These are phyloP conservation scores for Pseudoperonospora humuli DNA, from an alignment of 352 stramenopile genomes.

Conservation along the genomic window DNA sequence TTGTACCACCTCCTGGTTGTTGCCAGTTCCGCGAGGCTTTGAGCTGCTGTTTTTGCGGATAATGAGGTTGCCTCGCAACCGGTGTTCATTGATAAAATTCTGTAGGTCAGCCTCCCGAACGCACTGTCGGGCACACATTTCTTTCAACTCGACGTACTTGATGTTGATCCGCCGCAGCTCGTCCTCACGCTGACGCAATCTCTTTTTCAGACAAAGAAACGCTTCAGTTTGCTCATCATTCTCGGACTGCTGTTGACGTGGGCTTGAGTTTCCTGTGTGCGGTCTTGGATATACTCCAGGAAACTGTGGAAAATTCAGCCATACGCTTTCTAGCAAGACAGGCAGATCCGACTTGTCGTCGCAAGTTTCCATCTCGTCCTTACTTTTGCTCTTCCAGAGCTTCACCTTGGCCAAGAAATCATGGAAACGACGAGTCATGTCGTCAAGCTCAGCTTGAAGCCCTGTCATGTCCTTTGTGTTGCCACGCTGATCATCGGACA, in stretches of 20 bases:
- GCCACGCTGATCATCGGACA: constrained; percentile 1
- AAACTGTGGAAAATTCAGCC: constrained; percentile 52
- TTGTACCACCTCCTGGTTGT: constrained; percentile 16
- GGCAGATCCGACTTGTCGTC: constrained; percentile 21
- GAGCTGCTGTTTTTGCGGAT: constrained; percentile 29
- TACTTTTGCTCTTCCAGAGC: constrained; percentile 44
- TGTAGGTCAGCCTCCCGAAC: constrained; percentile 68
- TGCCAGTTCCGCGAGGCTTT: constrained; percentile 6
- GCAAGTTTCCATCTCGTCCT: constrained; percentile 23
- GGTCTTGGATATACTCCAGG: constrained; percentile 4
- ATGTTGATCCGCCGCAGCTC: constrained; percentile 45
- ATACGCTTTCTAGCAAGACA: constrained; percentile 37
- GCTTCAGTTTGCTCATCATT: constrained; percentile 19
- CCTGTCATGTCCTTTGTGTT: constrained; percentile 8
- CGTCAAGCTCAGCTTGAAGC: constrained; percentile 31
- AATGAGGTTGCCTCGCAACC: constrained; percentile 56
- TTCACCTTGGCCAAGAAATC: constrained; percentile 44
- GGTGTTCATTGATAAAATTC: constrained; percentile 79
- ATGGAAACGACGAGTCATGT: constrained; percentile 30
- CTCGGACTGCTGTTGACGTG: constrained; percentile 1
- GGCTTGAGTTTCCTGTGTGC: constrained; percentile 4
- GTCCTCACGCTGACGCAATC: constrained; percentile 46
- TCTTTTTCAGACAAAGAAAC: constrained; percentile 52
- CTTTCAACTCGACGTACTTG: constrained; percentile 72
- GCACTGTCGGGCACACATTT: constrained; percentile 66